Evolutionary conservation across 2,329 filamentous ascomycete genomes (phyloP), one percentile per base, ranked within the genome.

Genomic region (Colletotrichum tamarilloi): DNA sequence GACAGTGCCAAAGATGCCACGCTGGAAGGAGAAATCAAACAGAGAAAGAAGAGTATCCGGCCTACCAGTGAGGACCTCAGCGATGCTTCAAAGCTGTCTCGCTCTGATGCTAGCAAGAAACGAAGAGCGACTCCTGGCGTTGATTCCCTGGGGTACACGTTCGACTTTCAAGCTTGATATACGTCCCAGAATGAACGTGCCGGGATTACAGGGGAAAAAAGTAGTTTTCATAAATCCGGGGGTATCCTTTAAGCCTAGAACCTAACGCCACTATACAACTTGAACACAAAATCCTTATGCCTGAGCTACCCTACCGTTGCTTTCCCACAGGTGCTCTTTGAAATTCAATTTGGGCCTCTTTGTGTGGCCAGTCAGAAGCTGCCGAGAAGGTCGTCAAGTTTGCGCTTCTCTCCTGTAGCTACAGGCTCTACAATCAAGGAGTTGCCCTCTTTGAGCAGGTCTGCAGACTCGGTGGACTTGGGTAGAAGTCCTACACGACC

Each of bases 401-500:
- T 86, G 28, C 79, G 79, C 74, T 81, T 82, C 74, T 86, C 84
- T n/a, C 82, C 79, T 19, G 77, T 78, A 26, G 84, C 81, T 9
- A 86, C 74, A 59, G 83, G 82, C 28, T 80, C 80, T 55, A 83
- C 78, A 9, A 78, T 72, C 24, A 71, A 77, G 2, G 78, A 75
- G 4, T 76, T 75, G 16, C 75, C 78, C 16, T 75, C 77, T 30
- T 68, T 76, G 7, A 72, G 74, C n/a, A 62, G 52, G 66, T 49
- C 62, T 16, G 52, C 56, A 26, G 67, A 76, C 22, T 74, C 71
- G 49, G 67, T 49, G 14, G 73, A 42, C 30, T 78, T 77, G 7
- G 82, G 80, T 19, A 88, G 70, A 68, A 80, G 78, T 14, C 81
- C 83, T 1, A 92, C 83, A 24, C 89, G 85, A 2, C 87, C 89